Percentiles rank a stretch among this genome's conserved stretches.
These are phyloP conservation scores for Tricholoma sp. DNA, from an alignment of 768 basidiomycete species.

Conservation along the genomic window DNA sequence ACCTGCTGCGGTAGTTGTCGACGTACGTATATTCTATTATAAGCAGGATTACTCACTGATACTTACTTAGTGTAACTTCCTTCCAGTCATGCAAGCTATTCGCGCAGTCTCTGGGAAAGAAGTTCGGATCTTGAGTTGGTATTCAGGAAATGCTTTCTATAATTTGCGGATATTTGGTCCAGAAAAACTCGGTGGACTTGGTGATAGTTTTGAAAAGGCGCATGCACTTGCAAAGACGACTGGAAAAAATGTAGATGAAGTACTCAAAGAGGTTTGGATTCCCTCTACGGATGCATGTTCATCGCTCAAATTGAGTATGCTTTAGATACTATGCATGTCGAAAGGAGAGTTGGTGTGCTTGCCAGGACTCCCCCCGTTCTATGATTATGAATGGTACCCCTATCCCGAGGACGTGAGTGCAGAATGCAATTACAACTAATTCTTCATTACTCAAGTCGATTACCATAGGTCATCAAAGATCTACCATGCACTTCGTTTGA, in stretches of 20 bases:
- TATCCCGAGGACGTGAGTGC: conserved; percentile 5
- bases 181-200: conserved; percentile 14
- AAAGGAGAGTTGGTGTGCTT: conserved; percentile 15
- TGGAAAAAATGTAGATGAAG: conserved; percentile 4
- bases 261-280: conserved; percentile 14
- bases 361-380: conserved; percentile 18
- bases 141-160: conserved; percentile 3
- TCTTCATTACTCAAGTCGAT: background rate
- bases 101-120: conserved; percentile 11
- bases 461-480: background rate
- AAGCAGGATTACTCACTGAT: conserved; percentile 1
- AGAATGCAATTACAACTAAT: background rate
- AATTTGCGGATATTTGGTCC: conserved; percentile 14
- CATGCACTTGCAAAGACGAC: conserved; percentile 10
- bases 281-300: background rate
- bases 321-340: conserved; percentile 13
- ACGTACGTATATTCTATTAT: background rate
- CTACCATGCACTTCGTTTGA: background rate
- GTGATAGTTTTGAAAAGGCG: conserved; percentile 11
- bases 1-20: background rate
- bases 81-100: conserved; percentile 6
- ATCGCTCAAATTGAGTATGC: background rate
- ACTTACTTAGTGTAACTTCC: background rate
- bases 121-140: conserved; percentile 13
- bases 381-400: conserved; percentile 17